Base-by-base conservation (phyloP, 805 yeast species). In the Candida methanosorbosa region DNA sequence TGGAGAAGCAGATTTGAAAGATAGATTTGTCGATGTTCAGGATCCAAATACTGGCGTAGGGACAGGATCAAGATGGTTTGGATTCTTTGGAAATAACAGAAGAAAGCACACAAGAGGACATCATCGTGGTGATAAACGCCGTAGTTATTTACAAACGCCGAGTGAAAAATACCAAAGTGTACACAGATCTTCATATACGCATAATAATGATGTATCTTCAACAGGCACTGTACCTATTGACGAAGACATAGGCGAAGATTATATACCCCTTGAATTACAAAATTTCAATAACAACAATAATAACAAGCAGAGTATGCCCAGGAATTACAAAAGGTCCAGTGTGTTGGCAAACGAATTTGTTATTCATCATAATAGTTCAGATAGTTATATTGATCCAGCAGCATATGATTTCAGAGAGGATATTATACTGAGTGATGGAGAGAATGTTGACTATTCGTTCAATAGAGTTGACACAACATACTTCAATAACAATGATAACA, bases 181-280 rank as follows among this genome's bases (percentile, higher is more conserved):
- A n/a, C n/a, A n/a, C n/a, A n/a, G n/a, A n/a, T n/a, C n/a, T n/a
- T n/a, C n/a, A n/a, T n/a, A n/a, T n/a, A 29, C 18, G 15, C 27
- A 31, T 20, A 20, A 14, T 29, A 38, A 23, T 28, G 11, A 9
- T 30, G 39, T 40, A 18, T 28, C 17, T 5, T 26, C 12, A 29
- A 6, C 35, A 20, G 27, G 32, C 4, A 52, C 60, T 1, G 43
- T 45, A 14, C 47, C 50, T 1, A 56, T 56, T 7, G 62, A 56
- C 37, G 59, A 56, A 32, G 49, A 50, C 33, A 38, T 42, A 14
- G 53, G 40, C 20, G 29, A 50, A 2, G 51, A 49, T 26, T 54
- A 49, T 18, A 30, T 49, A 25, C 59, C 59, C 2, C 47, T 54
- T 9, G 61, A 56, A 34, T 28, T 47, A 17, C 57, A 55, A 20